Evolutionary conservation across 2,329 filamentous ascomycete species (phyloP).

Genomic region (Fusarium luffae): DNA sequence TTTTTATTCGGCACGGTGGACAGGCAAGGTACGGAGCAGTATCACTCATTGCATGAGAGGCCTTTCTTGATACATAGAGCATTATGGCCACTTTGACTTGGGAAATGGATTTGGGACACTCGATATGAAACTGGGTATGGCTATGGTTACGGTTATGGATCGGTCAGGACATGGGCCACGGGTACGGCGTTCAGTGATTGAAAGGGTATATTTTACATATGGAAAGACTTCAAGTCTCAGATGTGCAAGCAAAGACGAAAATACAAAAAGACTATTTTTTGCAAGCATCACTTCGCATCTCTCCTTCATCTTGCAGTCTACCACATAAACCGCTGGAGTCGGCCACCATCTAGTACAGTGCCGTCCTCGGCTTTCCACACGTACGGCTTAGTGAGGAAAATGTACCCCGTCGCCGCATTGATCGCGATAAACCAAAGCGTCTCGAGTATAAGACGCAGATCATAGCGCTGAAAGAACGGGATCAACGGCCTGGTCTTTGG

Average conservation of each 20-base stretch:
- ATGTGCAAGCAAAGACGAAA: constrained; percentile 27
- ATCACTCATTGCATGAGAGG: constrained; percentile 21
- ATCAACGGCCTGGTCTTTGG: constrained; percentile 7
- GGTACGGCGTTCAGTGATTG: constrained; percentile 35
- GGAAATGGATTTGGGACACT: constrained; percentile 4
- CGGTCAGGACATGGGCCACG: constrained; percentile 12
- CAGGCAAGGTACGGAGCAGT: neutral
- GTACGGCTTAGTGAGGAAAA: constrained; percentile 77
- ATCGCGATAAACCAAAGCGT: constrained; percentile 75
- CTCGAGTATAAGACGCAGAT: constrained; percentile 67
- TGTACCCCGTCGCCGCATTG: constrained; percentile 73
- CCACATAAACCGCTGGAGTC: constrained; percentile 85
- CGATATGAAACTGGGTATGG: constrained; percentile 28
- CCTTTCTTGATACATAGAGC: constrained; percentile 25
- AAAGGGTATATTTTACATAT: constrained; percentile 18
- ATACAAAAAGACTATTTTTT: constrained; percentile 39
- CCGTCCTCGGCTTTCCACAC: constrained; percentile 69
- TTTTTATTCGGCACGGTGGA: neutral
- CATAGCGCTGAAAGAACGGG: constrained; percentile 44
- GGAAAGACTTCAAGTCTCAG: constrained; percentile 10
- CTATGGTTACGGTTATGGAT: constrained; percentile 7
- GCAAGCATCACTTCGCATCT: neutral
- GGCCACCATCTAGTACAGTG: constrained; percentile 63
- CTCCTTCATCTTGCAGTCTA: constrained; percentile 47
- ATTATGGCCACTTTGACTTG: constrained; percentile 12